phyloP scores from a whole-genome alignment of 768 basidiomycete genomes.

The Termitomyces titanicus region DNA sequence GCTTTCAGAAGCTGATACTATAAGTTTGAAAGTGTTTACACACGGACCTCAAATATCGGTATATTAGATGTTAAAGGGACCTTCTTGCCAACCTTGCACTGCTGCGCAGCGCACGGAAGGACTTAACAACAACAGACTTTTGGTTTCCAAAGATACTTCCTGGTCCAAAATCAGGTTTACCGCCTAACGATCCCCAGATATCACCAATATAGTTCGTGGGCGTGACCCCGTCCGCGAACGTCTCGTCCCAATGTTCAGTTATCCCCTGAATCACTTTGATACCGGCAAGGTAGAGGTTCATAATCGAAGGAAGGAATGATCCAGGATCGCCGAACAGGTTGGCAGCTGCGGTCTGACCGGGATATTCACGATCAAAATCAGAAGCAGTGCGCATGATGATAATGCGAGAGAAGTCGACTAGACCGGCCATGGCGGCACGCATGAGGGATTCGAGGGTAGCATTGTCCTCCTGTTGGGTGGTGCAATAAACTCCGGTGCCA shows the following conservation, averaged over 20 bases:
- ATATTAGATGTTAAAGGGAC: not conserved
- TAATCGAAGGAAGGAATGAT: conserved; percentile 5
- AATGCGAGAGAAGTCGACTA: conserved; percentile 13
- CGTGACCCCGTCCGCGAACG: conserved; percentile 2
- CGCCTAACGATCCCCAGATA: conserved; percentile 12
- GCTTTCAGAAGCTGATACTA: not conserved
- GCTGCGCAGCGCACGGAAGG: not conserved
- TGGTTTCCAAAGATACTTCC: not conserved
- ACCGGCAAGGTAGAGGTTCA: conserved; percentile 12
- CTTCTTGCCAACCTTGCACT: not conserved
- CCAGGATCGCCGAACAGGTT: conserved; percentile 9
- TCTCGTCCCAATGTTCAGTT: conserved; percentile 1
- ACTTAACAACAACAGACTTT: not conserved
- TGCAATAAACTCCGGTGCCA: conserved; percentile 11
- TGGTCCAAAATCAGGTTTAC: conserved; percentile 12
- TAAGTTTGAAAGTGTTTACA: too few species aligned
- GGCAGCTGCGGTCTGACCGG: conserved; percentile 4
- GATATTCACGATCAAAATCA: conserved; percentile 12
- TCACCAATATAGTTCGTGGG: conserved; percentile 14
- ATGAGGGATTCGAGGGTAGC: conserved; percentile 13
- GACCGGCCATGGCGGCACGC: conserved; percentile 1
- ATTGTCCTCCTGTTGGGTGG: conserved; percentile 12
- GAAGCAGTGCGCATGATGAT: conserved; percentile 15
- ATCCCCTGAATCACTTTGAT: conserved; percentile 12
- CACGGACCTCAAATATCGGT: too few species aligned